Base-by-base conservation (phyloP, 2,329 filamentous ascomycete genomes). In the Colletotrichum shisoi region DNA sequence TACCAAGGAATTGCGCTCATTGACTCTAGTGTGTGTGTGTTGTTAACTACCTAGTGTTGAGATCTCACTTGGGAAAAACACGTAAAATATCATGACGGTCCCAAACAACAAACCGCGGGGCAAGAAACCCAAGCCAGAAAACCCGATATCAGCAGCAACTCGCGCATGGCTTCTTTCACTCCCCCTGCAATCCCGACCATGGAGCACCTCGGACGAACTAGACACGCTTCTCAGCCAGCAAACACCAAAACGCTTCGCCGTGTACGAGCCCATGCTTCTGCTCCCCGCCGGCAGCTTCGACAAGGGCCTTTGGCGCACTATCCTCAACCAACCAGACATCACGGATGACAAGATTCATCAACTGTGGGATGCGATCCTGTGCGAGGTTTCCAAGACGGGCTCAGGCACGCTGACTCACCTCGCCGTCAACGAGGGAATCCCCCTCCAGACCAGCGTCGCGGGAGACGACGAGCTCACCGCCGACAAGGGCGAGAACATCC, bases 381-480 rank as follows among this genome's bases (percentile, higher is more conserved):
- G 73, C 0, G 75, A 77, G 13, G 78, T 89, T 7, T 81, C 81
- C 0, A 76, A 70, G 37, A 75, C 77, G n/a, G 79, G 76, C 8
- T 79, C 79, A 19, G 74, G 76, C 1, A 69, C 59, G 0, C 72
- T 88, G 49, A 89, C 86, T 0, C 85, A 88, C 62, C 78, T 89
- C 1, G 87, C 87, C 9, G 77, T 86, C 49, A 89, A 89, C 71
- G 84, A 87, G 68, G 85, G 86, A 0, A 90, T 90, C 56, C 87
- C 87, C 0, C 75, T 83, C 2, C 79, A 79, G 7, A 73, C 75
- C 19, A 34, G 9, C 44, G 54, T 46, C 7, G 19, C 4, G 8
- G 15, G 44, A 0, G 53, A 61, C 4, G 53, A 62, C 6, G 53
- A 27, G 6, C 13, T 3, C 2, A 39, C 48, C 3, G 70, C 68